Evolutionary conservation across 345 rosid genomes (phyloP).

Genomic region (Gossypium sturtianum): DNA sequence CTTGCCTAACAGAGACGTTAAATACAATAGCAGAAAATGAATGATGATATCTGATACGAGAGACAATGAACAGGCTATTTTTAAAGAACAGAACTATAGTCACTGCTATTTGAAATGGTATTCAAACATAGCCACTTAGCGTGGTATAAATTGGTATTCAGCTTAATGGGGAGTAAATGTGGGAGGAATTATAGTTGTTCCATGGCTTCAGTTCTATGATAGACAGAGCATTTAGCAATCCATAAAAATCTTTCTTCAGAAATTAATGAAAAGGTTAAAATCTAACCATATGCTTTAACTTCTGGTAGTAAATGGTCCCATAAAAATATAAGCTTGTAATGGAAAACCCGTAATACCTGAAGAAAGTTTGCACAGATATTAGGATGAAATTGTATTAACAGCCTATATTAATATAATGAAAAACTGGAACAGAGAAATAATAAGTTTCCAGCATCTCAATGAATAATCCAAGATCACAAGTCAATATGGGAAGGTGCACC

Average conservation of each 20-base stretch:
- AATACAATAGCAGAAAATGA: background rate
- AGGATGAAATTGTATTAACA: conserved; percentile 1
- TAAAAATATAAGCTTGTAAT: conserved; percentile 79
- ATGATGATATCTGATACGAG: background rate
- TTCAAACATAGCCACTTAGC: background rate
- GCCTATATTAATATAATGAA: background rate
- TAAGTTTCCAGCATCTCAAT: conserved; percentile 1
- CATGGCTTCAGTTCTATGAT: background rate
- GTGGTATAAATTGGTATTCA: background rate
- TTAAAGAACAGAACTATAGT: background rate
- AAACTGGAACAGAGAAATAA: background rate
- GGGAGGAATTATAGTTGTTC: background rate
- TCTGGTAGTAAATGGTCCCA: conserved; percentile 99
- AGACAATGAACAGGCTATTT: background rate
- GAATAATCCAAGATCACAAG: background rate
- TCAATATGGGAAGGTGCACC: background rate
- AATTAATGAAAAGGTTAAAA: conserved; percentile 6
- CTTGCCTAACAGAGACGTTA: background rate
- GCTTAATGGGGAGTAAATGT: background rate
- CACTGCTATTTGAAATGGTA: background rate
- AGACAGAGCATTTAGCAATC: background rate
- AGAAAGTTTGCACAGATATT: conserved; percentile 20
- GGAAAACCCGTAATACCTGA: conserved; percentile 88
- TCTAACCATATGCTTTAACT: conserved; percentile 89
- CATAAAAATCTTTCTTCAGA: background rate